Evolutionary conservation across 1,139 yeast species (phyloP).

Genomic region (Taphrina deformans): DNA sequence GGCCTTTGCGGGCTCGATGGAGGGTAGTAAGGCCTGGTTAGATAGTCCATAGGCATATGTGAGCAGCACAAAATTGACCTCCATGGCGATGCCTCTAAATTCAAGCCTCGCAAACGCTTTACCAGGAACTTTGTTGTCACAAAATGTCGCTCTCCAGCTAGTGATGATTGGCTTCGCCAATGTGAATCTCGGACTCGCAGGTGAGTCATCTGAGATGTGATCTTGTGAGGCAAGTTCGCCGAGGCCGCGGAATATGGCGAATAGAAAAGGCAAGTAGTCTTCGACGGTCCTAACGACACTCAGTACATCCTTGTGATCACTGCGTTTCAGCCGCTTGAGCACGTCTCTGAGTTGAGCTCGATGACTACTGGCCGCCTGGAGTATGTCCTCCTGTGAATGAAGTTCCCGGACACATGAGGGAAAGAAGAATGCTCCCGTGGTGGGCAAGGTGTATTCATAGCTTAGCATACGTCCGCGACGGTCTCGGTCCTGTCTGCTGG

Average conservation of each 20-base stretch:
- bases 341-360: constrained; percentile 27
- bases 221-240: not conserved
- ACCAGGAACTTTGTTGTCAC: constrained; percentile 16
- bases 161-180: not conserved
- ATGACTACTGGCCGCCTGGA: constrained; percentile 9
- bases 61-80: constrained; percentile 21
- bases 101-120: constrained; percentile 24
- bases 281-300: constrained; percentile 18
- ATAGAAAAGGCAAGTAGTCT: constrained; percentile 22
- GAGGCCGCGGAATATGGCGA: constrained; percentile 2
- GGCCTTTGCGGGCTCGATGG: not conserved
- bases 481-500: too few relatives aligned
- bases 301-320: constrained; percentile 15
- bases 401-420: not conserved
- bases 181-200: not conserved
- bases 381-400: not conserved
- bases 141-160: constrained; percentile 26
- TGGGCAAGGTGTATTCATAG: constrained; percentile 15
- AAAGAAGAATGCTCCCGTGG: constrained; percentile 27
- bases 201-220: not conserved
- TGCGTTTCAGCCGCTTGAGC: constrained; percentile 26
- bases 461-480: not conserved
- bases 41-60: constrained; percentile 30
- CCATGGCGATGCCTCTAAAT: constrained; percentile 8
- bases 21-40: not conserved